Evolutionary conservation across 345 rosid genomes (phyloP).

Genomic region (Limnanthes douglasii): DNA sequence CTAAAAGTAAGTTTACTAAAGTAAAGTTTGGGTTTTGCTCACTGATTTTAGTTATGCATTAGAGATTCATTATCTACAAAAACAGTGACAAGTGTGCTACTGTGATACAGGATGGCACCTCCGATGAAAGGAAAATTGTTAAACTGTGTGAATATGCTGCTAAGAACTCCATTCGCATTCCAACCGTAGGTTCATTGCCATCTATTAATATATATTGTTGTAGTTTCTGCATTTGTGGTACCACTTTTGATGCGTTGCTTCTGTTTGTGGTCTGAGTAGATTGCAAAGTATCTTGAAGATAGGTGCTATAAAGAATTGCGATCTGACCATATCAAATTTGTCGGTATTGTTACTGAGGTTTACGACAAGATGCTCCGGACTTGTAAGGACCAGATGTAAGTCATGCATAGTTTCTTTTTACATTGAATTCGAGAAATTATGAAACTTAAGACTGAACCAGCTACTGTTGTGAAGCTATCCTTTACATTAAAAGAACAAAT

Average conservation of each 20-base stretch:
- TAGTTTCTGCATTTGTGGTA: too few species aligned
- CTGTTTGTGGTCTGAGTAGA: conserved; percentile 25
- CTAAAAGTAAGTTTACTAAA: too few species aligned
- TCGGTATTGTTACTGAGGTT: conserved; percentile 48
- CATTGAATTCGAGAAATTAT: too few species aligned
- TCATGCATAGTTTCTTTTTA: neutral
- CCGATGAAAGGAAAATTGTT: conserved; percentile 70
- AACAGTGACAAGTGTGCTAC: neutral
- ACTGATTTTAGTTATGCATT: neutral
- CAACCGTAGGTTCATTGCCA: conserved; percentile 37
- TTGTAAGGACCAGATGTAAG: conserved; percentile 88
- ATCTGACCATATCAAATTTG: conserved; percentile 43
- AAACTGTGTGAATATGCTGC: conserved; percentile 96
- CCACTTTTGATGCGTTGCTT: conserved; percentile 1
- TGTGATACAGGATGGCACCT: conserved; percentile 36
- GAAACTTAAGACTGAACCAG: too few species aligned
- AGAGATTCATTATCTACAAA: neutral
- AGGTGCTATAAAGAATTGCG: conserved; percentile 83
- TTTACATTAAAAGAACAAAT: too few species aligned
- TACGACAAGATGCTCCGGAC: conserved; percentile 63
- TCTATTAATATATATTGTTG: neutral
- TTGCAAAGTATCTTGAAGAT: conserved; percentile 86
- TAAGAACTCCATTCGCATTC: conserved; percentile 71
- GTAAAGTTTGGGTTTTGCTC: neutral
- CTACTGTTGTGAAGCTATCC: too few species aligned